Base-by-base conservation (phyloP, 192 early-diverging fungal species). In the Backusella macrospora region DNA sequence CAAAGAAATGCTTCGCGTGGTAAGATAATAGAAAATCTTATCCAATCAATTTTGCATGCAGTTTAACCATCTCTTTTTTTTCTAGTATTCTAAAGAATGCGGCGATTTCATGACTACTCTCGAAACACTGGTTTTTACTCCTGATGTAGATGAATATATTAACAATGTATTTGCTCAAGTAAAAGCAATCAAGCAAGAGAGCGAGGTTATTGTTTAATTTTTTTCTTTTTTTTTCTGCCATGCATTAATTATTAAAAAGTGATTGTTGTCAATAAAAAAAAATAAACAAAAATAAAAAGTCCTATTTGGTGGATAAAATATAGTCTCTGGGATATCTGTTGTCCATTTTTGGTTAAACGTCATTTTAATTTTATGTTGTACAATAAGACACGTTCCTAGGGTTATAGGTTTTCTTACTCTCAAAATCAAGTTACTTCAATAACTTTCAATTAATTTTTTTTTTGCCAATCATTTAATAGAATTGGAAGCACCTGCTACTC, bases 1-100 rank as follows among this genome's bases (percentile, higher is more conserved):
- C 77, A 79, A 85, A 71, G 84, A 92, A 80, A 78, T 88, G 76
- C 78, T 88, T 73, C 80, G 93, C 73, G 47, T 82, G 80, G 85
- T 96, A 90, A 86, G 86, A 86, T 70, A 15, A 14, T 23, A 8
- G 14, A 72, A 23, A 62, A 44, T 18, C 39, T 70, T 18, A 43
- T 68, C 62, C 49, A 55, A 55, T 55, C 49, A 55, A 55, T 55
- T 55, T 55, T 7, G 49, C 49, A 55, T 55, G 49, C 9, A 55
- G 23, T n/a, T n/a, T n/a, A 55, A 55, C 18, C 49, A 6, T 0
- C 26, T 59, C 26, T 72, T 63, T 70, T 9, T 68, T n/a, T 39
- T 67, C 37, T 74, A 91, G 90, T 91, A 88, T 80, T 80, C 81
- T 21, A 72, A 68, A 12, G 88, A 92, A 68, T 80, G 91, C 18